A percentile compares a stretch with the other conserved stretches of the same genome.
These are phyloP conservation scores for Manihot esculenta DNA, from an alignment of 441 rosid genomes.

Conservation along the genomic window DNA sequence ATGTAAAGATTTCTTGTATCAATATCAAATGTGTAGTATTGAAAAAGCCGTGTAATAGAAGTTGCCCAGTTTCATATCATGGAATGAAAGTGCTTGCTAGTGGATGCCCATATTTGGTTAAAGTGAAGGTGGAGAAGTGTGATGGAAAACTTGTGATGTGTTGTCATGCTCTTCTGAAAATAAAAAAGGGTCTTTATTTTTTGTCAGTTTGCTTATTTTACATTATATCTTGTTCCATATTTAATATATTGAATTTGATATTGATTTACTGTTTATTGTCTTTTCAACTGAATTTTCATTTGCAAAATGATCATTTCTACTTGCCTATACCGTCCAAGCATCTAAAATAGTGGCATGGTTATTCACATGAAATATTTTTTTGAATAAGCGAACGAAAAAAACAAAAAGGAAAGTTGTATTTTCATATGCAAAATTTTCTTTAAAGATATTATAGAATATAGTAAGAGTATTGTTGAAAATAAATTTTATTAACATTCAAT, in stretches of 20 bases:
- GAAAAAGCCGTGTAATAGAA: slow-evolving; percentile 76
- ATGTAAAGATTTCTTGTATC: slow-evolving; percentile 57
- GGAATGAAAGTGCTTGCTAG: slow-evolving; percentile 66
- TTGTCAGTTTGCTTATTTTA: slow-evolving; percentile 24
- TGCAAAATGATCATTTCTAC: slow-evolving; percentile 17
- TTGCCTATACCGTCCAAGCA: slow-evolving; percentile 20
- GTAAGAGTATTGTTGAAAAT: too few species aligned
- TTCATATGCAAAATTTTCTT: too few species aligned
- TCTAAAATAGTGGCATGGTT: slow-evolving; percentile 3
- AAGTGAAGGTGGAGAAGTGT: slow-evolving; percentile 82
- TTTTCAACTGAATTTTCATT: slow-evolving; percentile 35
- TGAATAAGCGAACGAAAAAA: too few species aligned
- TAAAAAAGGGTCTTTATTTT: slow-evolving; percentile 19
- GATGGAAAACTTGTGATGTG: slow-evolving; percentile 56
- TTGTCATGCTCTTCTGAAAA: slow-evolving; percentile 51
- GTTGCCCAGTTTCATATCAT: slow-evolving; percentile 53
- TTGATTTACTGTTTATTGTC: slow-evolving; percentile 35
- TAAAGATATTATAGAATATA: too few species aligned
- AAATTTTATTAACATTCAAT: too few species aligned
- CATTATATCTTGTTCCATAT: slow-evolving; percentile 23
- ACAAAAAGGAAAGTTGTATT: too few species aligned
- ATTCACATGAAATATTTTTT: too few species aligned
- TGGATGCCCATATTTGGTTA: slow-evolving; percentile 75
- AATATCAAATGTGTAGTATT: slow-evolving; percentile 59
- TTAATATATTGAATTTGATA: slow-evolving; percentile 31